Evolutionary conservation across 2,329 filamentous ascomycete species (phyloP).

Genomic region (Apiospora koreana): DNA sequence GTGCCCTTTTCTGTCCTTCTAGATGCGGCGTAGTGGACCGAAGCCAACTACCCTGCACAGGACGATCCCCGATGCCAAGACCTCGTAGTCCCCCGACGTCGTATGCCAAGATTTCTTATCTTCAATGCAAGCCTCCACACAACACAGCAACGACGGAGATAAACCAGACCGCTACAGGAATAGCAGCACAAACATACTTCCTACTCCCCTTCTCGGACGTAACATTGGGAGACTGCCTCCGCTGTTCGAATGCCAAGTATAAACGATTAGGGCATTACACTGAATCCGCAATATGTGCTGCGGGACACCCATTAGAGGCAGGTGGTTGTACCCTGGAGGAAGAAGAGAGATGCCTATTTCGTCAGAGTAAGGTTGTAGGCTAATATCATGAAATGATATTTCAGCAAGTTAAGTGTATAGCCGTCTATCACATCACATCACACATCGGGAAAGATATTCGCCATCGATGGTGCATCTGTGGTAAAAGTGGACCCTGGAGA

Average conservation of each 20-base stretch:
- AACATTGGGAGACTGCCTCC: neutral
- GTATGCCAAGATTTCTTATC: conserved; percentile 10
- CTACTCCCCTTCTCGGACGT: neutral
- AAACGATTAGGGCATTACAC: neutral
- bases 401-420: neutral
- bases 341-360: neutral
- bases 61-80: conserved; percentile 11
- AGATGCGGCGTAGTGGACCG: conserved; percentile 2
- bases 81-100: neutral
- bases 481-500: neutral
- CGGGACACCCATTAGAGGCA: neutral
- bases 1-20: conserved; percentile 11
- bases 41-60: conserved; percentile 14
- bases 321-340: neutral
- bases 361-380: neutral
- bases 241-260: neutral
- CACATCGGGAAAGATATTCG: neutral
- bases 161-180: neutral
- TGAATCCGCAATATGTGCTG: neutral
- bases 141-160: neutral
- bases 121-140: neutral
- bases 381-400: neutral
- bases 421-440: neutral
- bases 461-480: neutral
- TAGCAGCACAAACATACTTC: no score